Percentiles rank a stretch among this genome's conserved stretches.
These are phyloP conservation scores for Trichosporon faecale DNA, from an alignment of 1,284 basidiomycete genomes.

Conservation along the genomic window DNA sequence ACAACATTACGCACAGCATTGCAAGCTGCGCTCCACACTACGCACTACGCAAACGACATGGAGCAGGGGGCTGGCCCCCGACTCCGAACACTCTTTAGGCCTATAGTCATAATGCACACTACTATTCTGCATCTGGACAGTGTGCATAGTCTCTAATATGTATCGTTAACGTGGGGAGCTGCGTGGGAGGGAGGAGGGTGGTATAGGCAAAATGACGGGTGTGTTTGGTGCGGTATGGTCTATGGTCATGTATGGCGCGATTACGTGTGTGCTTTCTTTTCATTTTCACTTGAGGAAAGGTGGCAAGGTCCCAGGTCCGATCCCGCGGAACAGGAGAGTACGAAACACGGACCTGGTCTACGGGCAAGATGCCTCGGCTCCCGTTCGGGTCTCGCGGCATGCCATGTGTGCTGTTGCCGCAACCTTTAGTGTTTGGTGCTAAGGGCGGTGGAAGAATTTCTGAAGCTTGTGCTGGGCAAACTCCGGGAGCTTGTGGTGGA, in stretches of 20 bases:
- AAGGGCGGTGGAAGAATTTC: neutral
- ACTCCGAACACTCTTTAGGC: neutral
- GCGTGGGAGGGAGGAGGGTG: too few species aligned
- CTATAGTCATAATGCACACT: neutral
- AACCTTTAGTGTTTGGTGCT: neutral
- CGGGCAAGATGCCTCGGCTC: neutral
- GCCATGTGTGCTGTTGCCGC: neutral
- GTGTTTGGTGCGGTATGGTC: neutral
- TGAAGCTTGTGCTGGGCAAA: neutral
- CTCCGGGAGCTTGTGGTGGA: neutral
- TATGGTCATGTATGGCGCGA: constrained; percentile 3
- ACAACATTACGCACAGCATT: too few species aligned
- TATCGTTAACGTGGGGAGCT: neutral
- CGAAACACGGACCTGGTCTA: neutral
- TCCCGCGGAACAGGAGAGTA: neutral
- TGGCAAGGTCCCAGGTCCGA: neutral
- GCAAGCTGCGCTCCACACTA: too few species aligned
- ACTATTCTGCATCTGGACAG: neutral
- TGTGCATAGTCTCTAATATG: neutral
- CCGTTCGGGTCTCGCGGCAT: neutral
- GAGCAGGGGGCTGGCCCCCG: too few species aligned
- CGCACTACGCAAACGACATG: too few species aligned
- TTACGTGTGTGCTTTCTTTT: constrained; percentile 6
- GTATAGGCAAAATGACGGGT: neutral
- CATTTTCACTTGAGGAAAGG: neutral